Evolutionary conservation across 345 rosid species (phyloP).

Genomic region (Ricinus communis): DNA sequence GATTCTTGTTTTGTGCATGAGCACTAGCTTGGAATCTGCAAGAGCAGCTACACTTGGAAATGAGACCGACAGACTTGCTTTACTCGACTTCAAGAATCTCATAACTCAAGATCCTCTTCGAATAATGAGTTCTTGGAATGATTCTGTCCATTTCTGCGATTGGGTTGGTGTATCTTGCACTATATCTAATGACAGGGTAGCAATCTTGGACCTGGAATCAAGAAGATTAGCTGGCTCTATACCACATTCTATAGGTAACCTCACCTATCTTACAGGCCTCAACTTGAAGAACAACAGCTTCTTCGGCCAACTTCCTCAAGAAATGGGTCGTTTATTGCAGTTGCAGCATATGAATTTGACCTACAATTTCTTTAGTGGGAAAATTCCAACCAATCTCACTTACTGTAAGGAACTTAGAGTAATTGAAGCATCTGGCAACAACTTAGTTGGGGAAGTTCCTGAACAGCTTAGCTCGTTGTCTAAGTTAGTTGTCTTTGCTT

Average conservation of each 20-base stretch:
- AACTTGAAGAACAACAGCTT: slow-evolving; percentile 21
- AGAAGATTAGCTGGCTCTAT: slow-evolving; percentile 20
- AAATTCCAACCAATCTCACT: slow-evolving; percentile 16
- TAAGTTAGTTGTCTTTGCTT: neutral
- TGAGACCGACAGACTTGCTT: slow-evolving; percentile 18
- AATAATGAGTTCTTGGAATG: slow-evolving; percentile 28
- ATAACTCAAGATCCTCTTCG: slow-evolving; percentile 26
- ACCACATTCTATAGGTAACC: slow-evolving; percentile 28
- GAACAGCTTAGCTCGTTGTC: slow-evolving; percentile 17
- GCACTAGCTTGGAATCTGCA: neutral
- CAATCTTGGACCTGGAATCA: slow-evolving; percentile 17
- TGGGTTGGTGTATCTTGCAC: slow-evolving; percentile 30
- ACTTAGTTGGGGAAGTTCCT: slow-evolving; percentile 19
- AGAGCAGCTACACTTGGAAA: slow-evolving; percentile 9
- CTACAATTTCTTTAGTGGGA: slow-evolving; percentile 15
- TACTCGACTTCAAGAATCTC: slow-evolving; percentile 29
- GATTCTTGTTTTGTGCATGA: slow-evolving; percentile 3
- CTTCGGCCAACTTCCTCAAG: slow-evolving; percentile 23
- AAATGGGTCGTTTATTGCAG: slow-evolving; percentile 16
- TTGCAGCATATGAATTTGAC: slow-evolving; percentile 18
- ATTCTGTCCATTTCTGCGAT: slow-evolving; percentile 28
- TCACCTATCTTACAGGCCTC: slow-evolving; percentile 14
- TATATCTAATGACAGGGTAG: slow-evolving; percentile 9
- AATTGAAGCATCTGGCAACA: neutral
- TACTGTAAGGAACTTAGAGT: slow-evolving; percentile 17